Base-by-base conservation (phyloP, 2,329 filamentous ascomycete species). In the Myriosclerotinia scirpicola region DNA sequence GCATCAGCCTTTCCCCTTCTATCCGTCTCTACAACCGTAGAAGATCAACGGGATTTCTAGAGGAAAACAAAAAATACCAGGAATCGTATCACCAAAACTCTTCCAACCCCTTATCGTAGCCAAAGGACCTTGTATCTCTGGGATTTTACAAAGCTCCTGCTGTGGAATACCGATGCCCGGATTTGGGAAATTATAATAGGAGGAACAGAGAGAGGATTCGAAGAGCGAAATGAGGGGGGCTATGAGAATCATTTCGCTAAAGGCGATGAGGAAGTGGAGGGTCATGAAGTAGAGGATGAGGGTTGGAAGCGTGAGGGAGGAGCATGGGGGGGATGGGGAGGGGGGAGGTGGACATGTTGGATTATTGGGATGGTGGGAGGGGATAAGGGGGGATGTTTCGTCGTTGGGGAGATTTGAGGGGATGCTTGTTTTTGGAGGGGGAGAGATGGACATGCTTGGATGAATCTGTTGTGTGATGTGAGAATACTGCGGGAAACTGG, bases 61-160 rank as follows among this genome's bases (percentile, higher is more conserved):
- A 26, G 34, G 3, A 2, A 26, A 56, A 44, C 20, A 52, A 52
- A 55, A 50, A 52, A 26, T 67, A 75, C 73, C 74, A 60, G 74
- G 72, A 53, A 75, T 66, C 38, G 72, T 72, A 70, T 75, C 73
- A 64, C 73, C 75, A 48, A 67, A 69, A 20, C 69, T 71, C 53
- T 76, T 76, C 74, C 74, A 76, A 0, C 74, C 74, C 67, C 75
- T 68, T 22, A 76, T 71, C 17, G 70, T 73, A 22, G 74, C 74
- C 30, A 76, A 52, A 0, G 71, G 69, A 8, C 64, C 48, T 42
- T 75, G 74, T 59, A 76, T 70, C 26, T 74, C 71, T 5, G 69
- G 68, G 6, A 74, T 71, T 54, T 74, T 75, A 60, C 75, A 76
- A 34, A 71, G 26, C 3, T 66, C 70, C 26, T 60, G 6, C 0